Evolutionary conservation across 2,329 filamentous ascomycete genomes (phyloP), one percentile per base, ranked within the genome.

Genomic region (Lasiodiplodia citricola): DNA sequence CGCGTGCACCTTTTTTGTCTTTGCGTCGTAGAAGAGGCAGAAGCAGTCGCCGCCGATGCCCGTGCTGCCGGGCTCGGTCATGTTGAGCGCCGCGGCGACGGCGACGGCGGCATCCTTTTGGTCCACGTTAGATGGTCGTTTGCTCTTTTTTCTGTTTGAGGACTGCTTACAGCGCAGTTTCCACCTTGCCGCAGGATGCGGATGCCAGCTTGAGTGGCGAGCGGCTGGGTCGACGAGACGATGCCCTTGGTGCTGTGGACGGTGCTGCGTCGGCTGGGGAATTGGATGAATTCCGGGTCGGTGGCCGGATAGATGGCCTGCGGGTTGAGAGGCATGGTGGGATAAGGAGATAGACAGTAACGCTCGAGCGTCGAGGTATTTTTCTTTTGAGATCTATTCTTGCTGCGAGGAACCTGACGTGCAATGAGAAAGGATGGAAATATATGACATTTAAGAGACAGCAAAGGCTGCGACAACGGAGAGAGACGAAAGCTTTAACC

Each of bases 1-100:
- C 11, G 94, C 92, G 67, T 90, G 91, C 10, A 98, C 91, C 71
- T 92, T 91, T 76, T 92, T 91, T 0, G 90, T 92, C 73, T 91
- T 87, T 52, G 93, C 93, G 77, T 96, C 88, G 83, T 95, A 98
- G 85, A 89, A 97, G 44, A 98, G 88, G 79, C 94, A 94, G 82
- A 98, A 99, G 90, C 97, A 94, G 81, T 99, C 96, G 71, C 96
- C 96, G 68, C 96, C 96, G 70, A 99, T 97, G 51, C 96, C 96
- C 0, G 96, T 98, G 6, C 92, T 96, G 69, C 90, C 90, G 8
- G 96, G 96, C 78, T 99, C 96, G 0, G 95, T 97, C 77, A 98
- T 88, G 81, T 97, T 98, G 68, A 99, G 85, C 5, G 90, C 94
- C 38, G 96, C 96, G 55, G 96, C 95, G 70, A 97, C 93, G 54